Evolutionary conservation across 2,329 filamentous ascomycete species (phyloP).

Genomic region (Magnaporthiopsis incrustans): DNA sequence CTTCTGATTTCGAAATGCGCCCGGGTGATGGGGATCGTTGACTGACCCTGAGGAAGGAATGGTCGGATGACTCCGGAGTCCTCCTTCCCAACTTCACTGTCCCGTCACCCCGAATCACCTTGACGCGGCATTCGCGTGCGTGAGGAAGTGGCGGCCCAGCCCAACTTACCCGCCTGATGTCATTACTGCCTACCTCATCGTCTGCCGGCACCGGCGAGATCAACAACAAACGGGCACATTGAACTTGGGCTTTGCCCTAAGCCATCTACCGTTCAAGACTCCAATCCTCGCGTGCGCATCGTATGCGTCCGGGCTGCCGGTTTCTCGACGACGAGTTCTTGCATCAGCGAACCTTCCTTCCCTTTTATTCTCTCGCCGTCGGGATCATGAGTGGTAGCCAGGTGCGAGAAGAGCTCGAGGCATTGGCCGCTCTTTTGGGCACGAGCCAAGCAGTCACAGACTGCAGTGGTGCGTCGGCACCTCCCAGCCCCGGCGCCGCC

Average conservation of each 20-base stretch:
- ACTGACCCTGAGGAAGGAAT: background rate
- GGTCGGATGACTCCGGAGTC: background rate
- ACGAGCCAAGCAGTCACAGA: background rate
- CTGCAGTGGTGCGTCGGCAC: background rate
- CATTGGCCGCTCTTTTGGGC: background rate
- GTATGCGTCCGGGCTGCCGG: too few species aligned
- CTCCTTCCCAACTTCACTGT: background rate
- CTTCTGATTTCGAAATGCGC: background rate
- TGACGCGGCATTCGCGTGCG: background rate
- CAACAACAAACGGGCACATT: background rate
- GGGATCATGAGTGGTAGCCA: background rate
- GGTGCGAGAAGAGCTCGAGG: background rate
- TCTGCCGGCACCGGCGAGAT: background rate
- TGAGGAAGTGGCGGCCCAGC: background rate
- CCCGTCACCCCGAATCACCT: background rate
- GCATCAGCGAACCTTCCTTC: background rate
- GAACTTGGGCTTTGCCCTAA: background rate
- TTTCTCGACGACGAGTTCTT: background rate
- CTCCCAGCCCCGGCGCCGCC: background rate
- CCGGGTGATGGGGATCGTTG: background rate
- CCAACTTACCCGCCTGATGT: background rate
- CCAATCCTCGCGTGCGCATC: background rate
- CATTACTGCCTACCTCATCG: background rate
- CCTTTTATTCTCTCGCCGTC: background rate
- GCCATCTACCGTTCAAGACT: background rate